Base-by-base conservation (phyloP, 108 stramenopile genomes). In the Craspedostauros australis region DNA sequence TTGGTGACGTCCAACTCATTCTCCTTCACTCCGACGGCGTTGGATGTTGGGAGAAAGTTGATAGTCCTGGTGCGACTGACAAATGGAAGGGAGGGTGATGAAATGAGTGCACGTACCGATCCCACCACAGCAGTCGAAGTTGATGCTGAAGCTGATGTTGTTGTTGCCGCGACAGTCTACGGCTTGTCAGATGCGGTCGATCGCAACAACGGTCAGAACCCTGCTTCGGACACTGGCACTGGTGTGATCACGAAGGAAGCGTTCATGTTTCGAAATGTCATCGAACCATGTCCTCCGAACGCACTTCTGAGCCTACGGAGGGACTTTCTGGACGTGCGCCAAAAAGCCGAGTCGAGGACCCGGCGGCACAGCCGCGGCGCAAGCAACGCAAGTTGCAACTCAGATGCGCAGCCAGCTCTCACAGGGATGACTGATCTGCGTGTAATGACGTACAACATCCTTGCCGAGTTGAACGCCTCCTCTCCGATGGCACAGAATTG, bases 401-500 rank as follows among this genome's bases (percentile, higher is more conserved):
- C 38, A 33, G 42, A 11, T 26, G 39, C 27, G 24, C 25, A 49
- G 26, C 30, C n/a, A 25, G 22, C 44, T 26, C 31, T 58, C 19
- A 61, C 57, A 24, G 14, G 11, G 19, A 21, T 31, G 12, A 46
- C 33, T 20, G 22, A 22, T 14, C 23, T 86, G 15, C 68, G 87
- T 22, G 68, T 88, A 12, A 50, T 84, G 28, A 59, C 87, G 4
- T 88, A 80, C 73, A 88, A 88, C 57, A 66, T 88, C 43, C 57
- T 88, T 30, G 87, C 87, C 4, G 87, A 88, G 72, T 68, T 71
- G 22, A 77, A 84, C 56, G 73, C 70, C 25, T 68, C 62, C 36
- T 60, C 69, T 5, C 58, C 23, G 68, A 77, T 33, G 43, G 61
- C 39, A 27, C 50, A 43, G 46, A 52, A 24, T 64, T 68, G 38